Conservation (phyloP, 768 basidiomycete species). For the Phallus indusiatus region DNA sequence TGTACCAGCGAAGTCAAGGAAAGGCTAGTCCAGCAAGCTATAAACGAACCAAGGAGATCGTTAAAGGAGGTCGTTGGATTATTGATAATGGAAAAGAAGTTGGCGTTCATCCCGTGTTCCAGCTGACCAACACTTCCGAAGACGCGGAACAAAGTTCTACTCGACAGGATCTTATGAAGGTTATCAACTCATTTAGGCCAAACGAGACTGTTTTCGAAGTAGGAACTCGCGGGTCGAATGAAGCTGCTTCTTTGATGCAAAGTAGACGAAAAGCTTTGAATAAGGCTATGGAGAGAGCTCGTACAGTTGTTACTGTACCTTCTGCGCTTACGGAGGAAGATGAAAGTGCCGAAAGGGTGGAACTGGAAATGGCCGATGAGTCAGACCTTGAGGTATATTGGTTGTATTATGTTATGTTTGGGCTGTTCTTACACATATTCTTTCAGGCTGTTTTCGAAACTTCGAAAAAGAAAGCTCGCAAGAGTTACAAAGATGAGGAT, state of each 20-base stretch:
- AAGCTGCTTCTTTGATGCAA: conserved; percentile 74
- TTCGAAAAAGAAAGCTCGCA: conserved; percentile 35
- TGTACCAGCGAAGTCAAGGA: conserved; percentile 92
- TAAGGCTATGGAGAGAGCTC: conserved; percentile 47
- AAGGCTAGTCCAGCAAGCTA: conserved; percentile 84
- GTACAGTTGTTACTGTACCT: not conserved
- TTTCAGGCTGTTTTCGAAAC: conserved; percentile 58
- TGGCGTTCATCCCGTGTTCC: conserved; percentile 60
- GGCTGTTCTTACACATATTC: not conserved
- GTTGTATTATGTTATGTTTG: not conserved
- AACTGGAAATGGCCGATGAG: conserved; percentile 61
- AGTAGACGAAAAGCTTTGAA: conserved; percentile 69
- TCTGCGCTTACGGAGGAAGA: conserved; percentile 16
- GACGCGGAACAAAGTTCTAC: conserved; percentile 39
- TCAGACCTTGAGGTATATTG: conserved; percentile 61
- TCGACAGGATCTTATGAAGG: conserved; percentile 56
- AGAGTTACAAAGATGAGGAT: conserved; percentile 63
- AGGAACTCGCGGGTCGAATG: conserved; percentile 61
- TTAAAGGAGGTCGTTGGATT: conserved; percentile 62
- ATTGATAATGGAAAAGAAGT: conserved; percentile 52
- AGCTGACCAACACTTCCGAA: conserved; percentile 27
- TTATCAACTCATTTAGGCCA: conserved; percentile 78
- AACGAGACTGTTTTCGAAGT: conserved; percentile 88
- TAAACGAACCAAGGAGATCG: conserved; percentile 81
- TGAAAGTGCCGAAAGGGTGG: conserved; percentile 30